These are phyloP conservation scores for Talaromyces borbonicus DNA, from an alignment of 495 filamentous ascomycete genomes.

Conservation along the genomic window DNA sequence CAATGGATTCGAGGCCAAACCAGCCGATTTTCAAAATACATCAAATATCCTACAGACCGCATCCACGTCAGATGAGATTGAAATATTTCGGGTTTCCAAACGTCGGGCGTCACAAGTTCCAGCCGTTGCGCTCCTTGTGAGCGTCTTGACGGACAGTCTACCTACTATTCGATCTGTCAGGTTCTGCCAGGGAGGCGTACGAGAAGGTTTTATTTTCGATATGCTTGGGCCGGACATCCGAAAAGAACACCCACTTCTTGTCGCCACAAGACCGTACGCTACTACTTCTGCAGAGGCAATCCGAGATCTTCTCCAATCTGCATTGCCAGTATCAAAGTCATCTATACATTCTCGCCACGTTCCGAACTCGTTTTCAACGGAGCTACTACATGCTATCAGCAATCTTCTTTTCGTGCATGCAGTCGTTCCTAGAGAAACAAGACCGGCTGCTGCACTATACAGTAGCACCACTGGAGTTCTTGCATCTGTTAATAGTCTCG, in stretches of 20 bases:
- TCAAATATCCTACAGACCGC: constrained; percentile 42
- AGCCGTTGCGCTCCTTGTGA: constrained; percentile 70
- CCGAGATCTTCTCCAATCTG: constrained; percentile 30
- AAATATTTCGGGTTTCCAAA: constrained; percentile 75
- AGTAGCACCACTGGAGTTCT: constrained; percentile 60
- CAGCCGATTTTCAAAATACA: constrained; percentile 51
- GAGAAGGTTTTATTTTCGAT: constrained; percentile 71
- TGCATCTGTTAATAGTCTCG: constrained; percentile 57
- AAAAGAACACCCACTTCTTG: constrained; percentile 53
- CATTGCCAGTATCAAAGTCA: constrained; percentile 27
- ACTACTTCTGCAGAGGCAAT: constrained; percentile 29
- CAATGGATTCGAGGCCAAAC: constrained; percentile 64
- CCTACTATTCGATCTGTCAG: constrained; percentile 61
- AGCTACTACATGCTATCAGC: constrained; percentile 40
- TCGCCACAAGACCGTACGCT: constrained; percentile 45
- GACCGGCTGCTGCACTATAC: constrained; percentile 59
- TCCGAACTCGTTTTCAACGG: constrained; percentile 29
- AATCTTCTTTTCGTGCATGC: constrained; percentile 44
- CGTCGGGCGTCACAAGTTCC: constrained; percentile 72
- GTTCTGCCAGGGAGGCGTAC: constrained; percentile 80
- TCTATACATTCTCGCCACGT: constrained; percentile 14
- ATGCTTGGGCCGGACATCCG: constrained; percentile 48
- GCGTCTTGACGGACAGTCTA: constrained; percentile 57
- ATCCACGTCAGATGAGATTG: constrained; percentile 23
- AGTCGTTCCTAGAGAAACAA: constrained; percentile 39